These are phyloP conservation scores for Mortierella sp. DNA, from an alignment of 371 early-diverging fungal species.

Conservation along the genomic window DNA sequence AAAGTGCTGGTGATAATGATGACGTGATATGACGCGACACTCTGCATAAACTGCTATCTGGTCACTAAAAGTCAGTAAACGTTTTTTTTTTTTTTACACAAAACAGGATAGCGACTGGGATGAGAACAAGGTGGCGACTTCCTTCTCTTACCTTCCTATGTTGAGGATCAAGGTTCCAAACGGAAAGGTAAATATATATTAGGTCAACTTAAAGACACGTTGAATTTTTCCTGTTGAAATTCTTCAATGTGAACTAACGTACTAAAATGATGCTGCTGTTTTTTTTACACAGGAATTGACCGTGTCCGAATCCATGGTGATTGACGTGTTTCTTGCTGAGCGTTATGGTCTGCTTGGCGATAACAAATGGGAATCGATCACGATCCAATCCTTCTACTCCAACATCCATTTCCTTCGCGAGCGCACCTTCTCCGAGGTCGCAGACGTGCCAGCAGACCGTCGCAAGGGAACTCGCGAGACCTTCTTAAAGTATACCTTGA, in stretches of 20 bases:
- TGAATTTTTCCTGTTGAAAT: not conserved
- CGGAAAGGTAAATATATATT: constrained; percentile 12
- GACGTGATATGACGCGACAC: too few relatives aligned
- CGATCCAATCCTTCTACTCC: constrained; percentile 32
- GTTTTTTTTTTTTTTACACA: too few relatives aligned
- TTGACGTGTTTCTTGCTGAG: constrained; percentile 37
- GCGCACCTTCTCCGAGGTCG: constrained; percentile 1
- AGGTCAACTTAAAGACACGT: too few relatives aligned
- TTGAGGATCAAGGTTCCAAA: constrained; percentile 15
- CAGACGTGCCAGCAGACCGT: not conserved
- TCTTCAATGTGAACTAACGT: not conserved
- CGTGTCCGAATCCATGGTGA: constrained; percentile 30
- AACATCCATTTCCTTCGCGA: constrained; percentile 38
- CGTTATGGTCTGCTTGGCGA: constrained; percentile 34
- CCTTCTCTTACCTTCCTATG: constrained; percentile 32
- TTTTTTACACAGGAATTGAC: constrained; percentile 12
- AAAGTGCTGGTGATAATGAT: too few relatives aligned
- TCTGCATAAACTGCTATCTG: too few relatives aligned
- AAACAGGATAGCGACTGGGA: constrained; percentile 20
- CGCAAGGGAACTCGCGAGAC: not conserved
- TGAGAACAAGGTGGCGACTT: constrained; percentile 9
- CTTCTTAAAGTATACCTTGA: constrained; percentile 10
- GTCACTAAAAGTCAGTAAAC: too few relatives aligned
- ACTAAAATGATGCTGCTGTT: too few relatives aligned
- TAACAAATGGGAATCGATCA: constrained; percentile 32